Percentiles rank a stretch among this genome's conserved stretches.
These are phyloP conservation scores for Fragaria iinumae DNA, from an alignment of 306 rosid species.

Conservation along the genomic window DNA sequence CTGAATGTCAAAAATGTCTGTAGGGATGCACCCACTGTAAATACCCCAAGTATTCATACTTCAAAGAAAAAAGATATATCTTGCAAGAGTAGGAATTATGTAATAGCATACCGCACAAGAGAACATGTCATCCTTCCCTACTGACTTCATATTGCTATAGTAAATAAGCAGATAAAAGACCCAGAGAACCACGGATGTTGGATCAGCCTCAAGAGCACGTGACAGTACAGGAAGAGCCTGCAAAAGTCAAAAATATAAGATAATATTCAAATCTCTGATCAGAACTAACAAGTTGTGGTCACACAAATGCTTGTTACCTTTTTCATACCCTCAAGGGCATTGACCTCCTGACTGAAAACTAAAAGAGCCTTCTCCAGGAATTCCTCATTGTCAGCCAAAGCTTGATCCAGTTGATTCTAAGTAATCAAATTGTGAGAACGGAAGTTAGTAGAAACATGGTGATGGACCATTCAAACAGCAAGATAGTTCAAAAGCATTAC, in stretches of 20 bases:
- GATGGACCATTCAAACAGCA: constrained; percentile 8
- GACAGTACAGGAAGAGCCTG: constrained; percentile 82
- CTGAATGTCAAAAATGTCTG: neutral
- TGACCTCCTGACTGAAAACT: constrained; percentile 71
- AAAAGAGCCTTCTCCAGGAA: constrained; percentile 76
- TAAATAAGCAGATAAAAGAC: constrained; percentile 71
- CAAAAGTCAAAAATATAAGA: constrained; percentile 35
- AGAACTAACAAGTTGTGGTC: constrained; percentile 15
- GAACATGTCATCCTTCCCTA: constrained; percentile 87
- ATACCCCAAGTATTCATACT: constrained; percentile 11
- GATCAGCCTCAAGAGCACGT: constrained; percentile 74
- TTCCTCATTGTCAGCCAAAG: constrained; percentile 63
- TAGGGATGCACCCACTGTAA: constrained; percentile 10
- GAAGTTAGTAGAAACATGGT: constrained; percentile 33
- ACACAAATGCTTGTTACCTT: constrained; percentile 50
- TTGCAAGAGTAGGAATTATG: constrained; percentile 29
- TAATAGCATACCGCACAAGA: constrained; percentile 76
- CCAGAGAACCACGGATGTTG: constrained; percentile 68
- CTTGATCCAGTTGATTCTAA: constrained; percentile 70
- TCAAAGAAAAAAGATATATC: neutral
- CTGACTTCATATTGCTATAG: constrained; percentile 57
- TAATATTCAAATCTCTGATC: constrained; percentile 8
- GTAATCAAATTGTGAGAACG: constrained; percentile 22
- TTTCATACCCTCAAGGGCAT: constrained; percentile 58
- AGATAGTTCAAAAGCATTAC: constrained; percentile 15